Evolutionary conservation across 495 filamentous ascomycete genomes (phyloP).

Genomic region (Xylaria cubensis): DNA sequence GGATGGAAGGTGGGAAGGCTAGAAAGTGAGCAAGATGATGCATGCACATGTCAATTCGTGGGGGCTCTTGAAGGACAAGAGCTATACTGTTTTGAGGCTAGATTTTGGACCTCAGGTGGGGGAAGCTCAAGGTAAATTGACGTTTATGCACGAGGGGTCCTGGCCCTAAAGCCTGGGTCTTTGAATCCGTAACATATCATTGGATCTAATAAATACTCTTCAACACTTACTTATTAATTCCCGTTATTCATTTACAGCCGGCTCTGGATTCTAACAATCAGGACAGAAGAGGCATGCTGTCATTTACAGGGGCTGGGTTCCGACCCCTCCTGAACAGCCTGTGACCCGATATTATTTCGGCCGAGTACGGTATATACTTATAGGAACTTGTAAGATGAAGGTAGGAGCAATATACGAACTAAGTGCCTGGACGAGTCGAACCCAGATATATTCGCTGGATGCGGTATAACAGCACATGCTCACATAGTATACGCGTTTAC

Average conservation of each 20-base stretch:
- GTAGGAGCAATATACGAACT: not conserved
- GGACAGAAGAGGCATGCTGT: not conserved
- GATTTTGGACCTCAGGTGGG: not conserved
- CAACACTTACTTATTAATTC: not conserved
- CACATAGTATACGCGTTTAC: not conserved
- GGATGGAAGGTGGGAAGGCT: constrained; percentile 2
- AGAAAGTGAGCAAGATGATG: not conserved
- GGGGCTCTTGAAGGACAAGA: not conserved
- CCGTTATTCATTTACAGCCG: not conserved
- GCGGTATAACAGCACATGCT: constrained; percentile 5
- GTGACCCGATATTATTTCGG: not conserved
- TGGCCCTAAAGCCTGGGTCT: not conserved
- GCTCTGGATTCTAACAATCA: not conserved
- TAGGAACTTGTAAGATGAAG: not conserved
- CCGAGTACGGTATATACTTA: not conserved
- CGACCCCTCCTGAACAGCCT: not conserved
- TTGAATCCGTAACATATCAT: not conserved
- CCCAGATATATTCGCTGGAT: not conserved
- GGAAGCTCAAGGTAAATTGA: not conserved
- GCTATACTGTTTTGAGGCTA: not conserved
- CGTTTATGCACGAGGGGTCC: not conserved
- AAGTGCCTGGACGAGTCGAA: not conserved
- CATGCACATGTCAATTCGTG: constrained; percentile 5
- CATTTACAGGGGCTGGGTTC: not conserved
- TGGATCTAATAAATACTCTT: not conserved